Evolutionary conservation across 805 yeast species (phyloP).

Genomic region (Metschnikowia anglica): DNA sequence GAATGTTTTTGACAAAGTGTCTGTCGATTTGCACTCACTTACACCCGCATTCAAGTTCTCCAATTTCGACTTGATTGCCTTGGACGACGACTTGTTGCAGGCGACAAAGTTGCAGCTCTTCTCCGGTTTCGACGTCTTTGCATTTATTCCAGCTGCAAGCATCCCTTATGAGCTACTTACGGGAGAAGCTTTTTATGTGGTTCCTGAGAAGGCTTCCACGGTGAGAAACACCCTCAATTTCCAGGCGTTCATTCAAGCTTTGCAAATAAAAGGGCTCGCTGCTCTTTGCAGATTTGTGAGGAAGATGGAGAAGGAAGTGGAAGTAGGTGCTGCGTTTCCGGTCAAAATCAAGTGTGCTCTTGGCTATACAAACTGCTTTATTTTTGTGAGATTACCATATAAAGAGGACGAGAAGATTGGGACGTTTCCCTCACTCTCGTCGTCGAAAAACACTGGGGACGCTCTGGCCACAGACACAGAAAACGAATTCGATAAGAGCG

Average conservation of each 20-base stretch:
- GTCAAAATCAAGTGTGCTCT: slow-evolving; percentile 14
- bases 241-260: slow-evolving; percentile 46
- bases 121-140: slow-evolving; percentile 64
- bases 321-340: slow-evolving; percentile 57
- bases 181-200: slow-evolving; percentile 57
- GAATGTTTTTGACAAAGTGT: slow-evolving; percentile 22
- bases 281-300: slow-evolving; percentile 67
- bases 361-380: slow-evolving; percentile 39
- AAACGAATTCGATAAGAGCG: slow-evolving; percentile 2
- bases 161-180: slow-evolving; percentile 61
- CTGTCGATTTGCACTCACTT: slow-evolving; percentile 41
- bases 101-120: slow-evolving; percentile 43
- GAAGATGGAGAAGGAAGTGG: slow-evolving; percentile 47
- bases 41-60: slow-evolving; percentile 71
- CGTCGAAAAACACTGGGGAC: slow-evolving; percentile 4
- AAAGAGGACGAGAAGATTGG: slow-evolving; percentile 72
- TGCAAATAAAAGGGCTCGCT: slow-evolving; percentile 46
- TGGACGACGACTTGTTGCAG: slow-evolving; percentile 49
- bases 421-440: slow-evolving; percentile 39
- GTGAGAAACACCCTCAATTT: slow-evolving; percentile 36
- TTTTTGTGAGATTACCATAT: slow-evolving; percentile 61
- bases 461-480: neutral
- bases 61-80: slow-evolving; percentile 37
- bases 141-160: slow-evolving; percentile 46
- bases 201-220: slow-evolving; percentile 37